Base-by-base conservation (phyloP, 805 yeast species). In the Wickerhamomyces xylosicus region DNA sequence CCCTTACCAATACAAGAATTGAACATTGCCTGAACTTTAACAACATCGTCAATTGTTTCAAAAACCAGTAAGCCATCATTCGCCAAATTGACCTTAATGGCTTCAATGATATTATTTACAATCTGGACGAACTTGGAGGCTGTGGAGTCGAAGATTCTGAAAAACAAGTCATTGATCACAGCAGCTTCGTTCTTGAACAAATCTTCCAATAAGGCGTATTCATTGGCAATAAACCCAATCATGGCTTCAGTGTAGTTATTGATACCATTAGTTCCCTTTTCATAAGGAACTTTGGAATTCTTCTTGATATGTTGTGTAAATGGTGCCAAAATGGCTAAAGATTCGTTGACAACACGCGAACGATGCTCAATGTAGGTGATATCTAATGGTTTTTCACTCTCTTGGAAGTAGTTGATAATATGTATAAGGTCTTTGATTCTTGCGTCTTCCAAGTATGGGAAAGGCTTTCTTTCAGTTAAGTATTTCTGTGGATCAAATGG, bases 201-300 rank as follows among this genome's bases (percentile, higher is more conserved):
- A 40, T 67, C 72, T 33, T 63, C 58, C 33, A 72, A 46, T 40
- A 78, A 57, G 4, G 69, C 66, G 38, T 59, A 53, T 48, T 77
- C 83, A 37, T 67, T 67, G n/a, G 67, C 61, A 16, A 77, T 62
- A 37, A 68, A 61, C 6, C 67, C 66, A 18, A 69, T 52, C 6
- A 78, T 51, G 2, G 77, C 79, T 33, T 69, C 72, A 9, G 74
- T 67, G 52, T 75, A 79, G 34, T 57, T 57, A 9, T 60, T 61
- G 27, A 82, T 67, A 8, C 85, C 82, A 56, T 70, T 76, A 37
- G 71, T 68, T 4, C 78, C 85, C 53, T 67, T 74, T 52, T 72
- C 78, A 56, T 72, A 83, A 1, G 74, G 81, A 10, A 62, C 66
- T 42, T 62, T 68, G 33, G 54, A 58, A 20, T 58, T 56, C 43